These are phyloP conservation scores for Trypanosoma vivax DNA, from an alignment of 208 protist species.

Conservation along the genomic window DNA sequence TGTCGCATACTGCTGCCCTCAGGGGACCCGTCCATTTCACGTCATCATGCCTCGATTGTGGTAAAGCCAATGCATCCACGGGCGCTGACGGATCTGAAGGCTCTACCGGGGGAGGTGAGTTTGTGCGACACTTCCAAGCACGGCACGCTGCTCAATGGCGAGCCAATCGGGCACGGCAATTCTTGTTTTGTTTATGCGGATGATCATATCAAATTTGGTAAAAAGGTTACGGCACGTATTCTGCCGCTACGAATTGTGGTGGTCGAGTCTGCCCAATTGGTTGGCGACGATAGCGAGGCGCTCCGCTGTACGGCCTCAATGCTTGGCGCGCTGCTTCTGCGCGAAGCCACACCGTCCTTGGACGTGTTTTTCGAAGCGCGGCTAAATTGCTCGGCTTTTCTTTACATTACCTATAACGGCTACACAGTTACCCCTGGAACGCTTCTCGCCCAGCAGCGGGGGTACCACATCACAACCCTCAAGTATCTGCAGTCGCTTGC, in stretches of 20 bases:
- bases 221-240: slow-evolving; percentile 48
- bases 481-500: slow-evolving; percentile 34
- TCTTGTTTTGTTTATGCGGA: slow-evolving; percentile 46
- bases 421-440: slow-evolving; percentile 46
- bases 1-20: slow-evolving; percentile 50
- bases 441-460: slow-evolving; percentile 46
- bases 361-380: slow-evolving; percentile 41
- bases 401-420: slow-evolving; percentile 49
- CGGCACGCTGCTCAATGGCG: slow-evolving; percentile 60
- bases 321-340: slow-evolving; percentile 42
- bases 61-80: slow-evolving; percentile 25
- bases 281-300: slow-evolving; percentile 14
- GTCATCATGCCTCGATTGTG: slow-evolving; percentile 58
- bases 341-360: slow-evolving; percentile 35
- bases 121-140: slow-evolving; percentile 65
- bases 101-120: slow-evolving; percentile 23
- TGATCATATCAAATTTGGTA: slow-evolving; percentile 56
- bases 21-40: slow-evolving; percentile 67
- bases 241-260: slow-evolving; percentile 38
- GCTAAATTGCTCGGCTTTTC: slow-evolving; percentile 47
- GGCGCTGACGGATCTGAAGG: slow-evolving; percentile 25
- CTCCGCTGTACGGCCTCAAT: slow-evolving; percentile 27
- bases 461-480: slow-evolving; percentile 65
- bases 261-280: slow-evolving; percentile 32
- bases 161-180: slow-evolving; percentile 52